These are phyloP conservation scores for Hypoxylon intermedium DNA, from an alignment of 495 filamentous ascomycete genomes.

Conservation along the genomic window DNA sequence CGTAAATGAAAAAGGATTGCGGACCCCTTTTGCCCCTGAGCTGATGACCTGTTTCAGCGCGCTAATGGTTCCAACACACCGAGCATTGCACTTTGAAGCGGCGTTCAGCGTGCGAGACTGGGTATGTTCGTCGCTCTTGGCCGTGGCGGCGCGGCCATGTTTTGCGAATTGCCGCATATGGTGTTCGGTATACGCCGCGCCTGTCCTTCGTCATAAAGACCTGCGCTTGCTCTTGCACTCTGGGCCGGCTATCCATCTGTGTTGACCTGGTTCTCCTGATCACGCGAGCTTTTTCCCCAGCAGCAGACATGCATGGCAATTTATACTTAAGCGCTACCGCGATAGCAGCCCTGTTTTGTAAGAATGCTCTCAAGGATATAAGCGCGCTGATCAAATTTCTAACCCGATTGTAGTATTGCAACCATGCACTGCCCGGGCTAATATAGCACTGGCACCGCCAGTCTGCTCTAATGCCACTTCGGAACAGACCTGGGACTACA, in stretches of 20 bases:
- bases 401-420: slow-evolving; percentile 25
- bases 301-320: slow-evolving; percentile 30
- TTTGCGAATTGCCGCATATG: not conserved
- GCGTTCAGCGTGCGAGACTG: slow-evolving; percentile 23
- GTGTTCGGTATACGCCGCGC: not conserved
- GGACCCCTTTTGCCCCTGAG: slow-evolving; percentile 10
- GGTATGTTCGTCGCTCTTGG: slow-evolving; percentile 10
- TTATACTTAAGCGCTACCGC: slow-evolving; percentile 21
- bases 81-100: slow-evolving; percentile 23
- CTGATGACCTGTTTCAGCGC: slow-evolving; percentile 10
- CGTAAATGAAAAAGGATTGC: slow-evolving; percentile 24
- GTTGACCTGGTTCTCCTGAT: not conserved
- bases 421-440: slow-evolving; percentile 28
- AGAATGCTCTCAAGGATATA: slow-evolving; percentile 8
- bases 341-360: slow-evolving; percentile 33
- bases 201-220: slow-evolving; percentile 15
- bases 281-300: slow-evolving; percentile 16
- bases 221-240: not conserved
- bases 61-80: slow-evolving; percentile 12
- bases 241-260: not conserved
- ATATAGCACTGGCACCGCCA: slow-evolving; percentile 33
- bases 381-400: slow-evolving; percentile 4
- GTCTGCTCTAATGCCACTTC: slow-evolving; percentile 44
- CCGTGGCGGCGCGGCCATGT: not conserved
- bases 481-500: slow-evolving; percentile 61